These are phyloP conservation scores for Debaryomyces tyrocola DNA, from an alignment of 805 yeast species.

Conservation along the genomic window DNA sequence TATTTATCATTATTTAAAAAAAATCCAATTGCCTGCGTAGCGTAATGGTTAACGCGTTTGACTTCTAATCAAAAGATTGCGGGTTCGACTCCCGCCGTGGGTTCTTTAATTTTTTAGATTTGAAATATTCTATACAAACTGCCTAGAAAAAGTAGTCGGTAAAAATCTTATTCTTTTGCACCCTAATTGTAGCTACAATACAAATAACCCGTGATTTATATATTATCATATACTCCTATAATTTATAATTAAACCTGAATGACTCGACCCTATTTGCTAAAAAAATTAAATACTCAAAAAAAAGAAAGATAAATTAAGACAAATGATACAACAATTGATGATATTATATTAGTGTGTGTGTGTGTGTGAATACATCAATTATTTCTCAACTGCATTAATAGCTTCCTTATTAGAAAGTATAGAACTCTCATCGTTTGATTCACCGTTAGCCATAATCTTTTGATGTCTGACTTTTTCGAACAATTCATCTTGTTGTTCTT, in stretches of 20 bases:
- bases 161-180: too few species aligned
- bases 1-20: too few species aligned
- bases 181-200: too few species aligned
- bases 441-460: slow-evolving; percentile 7
- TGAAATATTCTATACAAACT: too few species aligned
- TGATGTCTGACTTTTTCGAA: slow-evolving; percentile 29
- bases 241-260: background rate
- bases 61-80: slow-evolving; percentile 66
- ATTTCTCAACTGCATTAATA: too few species aligned
- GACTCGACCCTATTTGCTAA: background rate
- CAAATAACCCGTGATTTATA: background rate
- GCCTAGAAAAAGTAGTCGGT: too few species aligned
- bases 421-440: background rate
- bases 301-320: too few species aligned
- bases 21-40: slow-evolving; percentile 34
- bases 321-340: too few species aligned
- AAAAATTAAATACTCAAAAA: background rate
- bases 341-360: background rate
- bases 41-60: slow-evolving; percentile 70
- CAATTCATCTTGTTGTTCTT: slow-evolving; percentile 34
- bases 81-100: slow-evolving; percentile 61
- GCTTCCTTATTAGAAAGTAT: too few species aligned
- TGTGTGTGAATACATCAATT: background rate
- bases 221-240: background rate
- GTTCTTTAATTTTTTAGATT: slow-evolving; percentile 15